Conservation (phyloP, 148 eudicot species). For the Vaccinium macrocarpon region DNA sequence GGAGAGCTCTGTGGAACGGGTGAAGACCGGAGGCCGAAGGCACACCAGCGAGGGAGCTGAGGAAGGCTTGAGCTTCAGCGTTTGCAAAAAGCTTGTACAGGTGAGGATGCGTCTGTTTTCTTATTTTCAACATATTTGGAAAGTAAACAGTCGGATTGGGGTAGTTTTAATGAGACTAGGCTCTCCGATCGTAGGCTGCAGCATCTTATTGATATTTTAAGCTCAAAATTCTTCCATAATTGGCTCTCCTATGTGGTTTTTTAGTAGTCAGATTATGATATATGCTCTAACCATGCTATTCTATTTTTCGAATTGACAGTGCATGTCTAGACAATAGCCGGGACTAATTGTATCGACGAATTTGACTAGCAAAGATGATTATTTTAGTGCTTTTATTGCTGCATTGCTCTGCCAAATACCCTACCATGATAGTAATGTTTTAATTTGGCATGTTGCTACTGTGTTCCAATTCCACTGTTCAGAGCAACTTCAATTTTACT, state of each 20-base stretch:
- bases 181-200: too few relatives aligned
- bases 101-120: conserved; percentile 26
- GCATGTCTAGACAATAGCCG: not conserved
- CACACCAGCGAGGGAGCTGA: conserved; percentile 37
- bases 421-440: not conserved
- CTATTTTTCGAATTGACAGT: not conserved
- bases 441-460: not conserved
- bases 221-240: not conserved
- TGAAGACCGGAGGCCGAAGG: conserved; percentile 30
- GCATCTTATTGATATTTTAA: too few relatives aligned
- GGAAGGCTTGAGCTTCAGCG: conserved; percentile 66
- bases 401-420: not conserved
- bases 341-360: not conserved
- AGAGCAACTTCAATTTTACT: not conserved
- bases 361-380: not conserved
- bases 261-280: not conserved
- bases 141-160: not conserved
- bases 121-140: not conserved
- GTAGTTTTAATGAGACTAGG: not conserved
- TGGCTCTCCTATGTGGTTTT: not conserved
- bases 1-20: conserved; percentile 20
- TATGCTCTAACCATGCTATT: not conserved
- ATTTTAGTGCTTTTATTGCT: not conserved
- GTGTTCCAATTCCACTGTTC: not conserved
- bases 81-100: conserved; percentile 83